Percentiles rank a stretch among this genome's conserved stretches.
Conservation (phyloP, 441 rosid species). For the Pelargonium cotyledonis region DNA sequence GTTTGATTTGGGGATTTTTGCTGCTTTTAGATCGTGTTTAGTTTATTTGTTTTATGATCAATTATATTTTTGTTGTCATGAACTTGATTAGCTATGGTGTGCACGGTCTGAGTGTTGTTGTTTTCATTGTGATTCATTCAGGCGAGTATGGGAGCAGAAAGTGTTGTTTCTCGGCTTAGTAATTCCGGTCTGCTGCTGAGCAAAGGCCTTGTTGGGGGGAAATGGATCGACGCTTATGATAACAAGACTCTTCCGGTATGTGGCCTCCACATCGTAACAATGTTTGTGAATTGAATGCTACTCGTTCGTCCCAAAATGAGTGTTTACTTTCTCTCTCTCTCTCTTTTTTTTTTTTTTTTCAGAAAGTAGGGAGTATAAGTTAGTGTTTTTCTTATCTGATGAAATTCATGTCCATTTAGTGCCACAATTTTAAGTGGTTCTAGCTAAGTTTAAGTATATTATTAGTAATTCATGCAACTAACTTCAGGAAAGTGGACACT, state of each 20-base stretch:
- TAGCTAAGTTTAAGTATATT: no score
- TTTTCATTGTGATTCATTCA: conserved; percentile 26
- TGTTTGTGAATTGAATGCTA: background rate
- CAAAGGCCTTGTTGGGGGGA: conserved; percentile 79
- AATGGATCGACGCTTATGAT: conserved; percentile 77
- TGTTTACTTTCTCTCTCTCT: background rate
- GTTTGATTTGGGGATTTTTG: background rate
- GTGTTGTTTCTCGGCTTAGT: conserved; percentile 39
- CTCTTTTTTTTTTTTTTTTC: no score
- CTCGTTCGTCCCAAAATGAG: background rate
- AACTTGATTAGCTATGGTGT: background rate
- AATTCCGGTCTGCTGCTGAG: conserved; percentile 52
- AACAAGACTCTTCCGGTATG: conserved; percentile 63
- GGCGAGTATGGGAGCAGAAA: conserved; percentile 51
- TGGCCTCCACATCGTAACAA: background rate
- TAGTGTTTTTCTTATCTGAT: no score
- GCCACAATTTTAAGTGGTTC: no score
- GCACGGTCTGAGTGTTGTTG: background rate
- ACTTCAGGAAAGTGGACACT: no score
- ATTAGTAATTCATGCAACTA: no score
- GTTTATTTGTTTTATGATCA: background rate
- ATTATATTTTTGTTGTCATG: background rate
- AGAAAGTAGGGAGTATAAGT: no score
- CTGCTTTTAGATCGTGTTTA: background rate
- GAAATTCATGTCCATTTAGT: no score